Conservation (phyloP, 176 grass and related monocot species). For the Cenchrus fungigraminus region DNA sequence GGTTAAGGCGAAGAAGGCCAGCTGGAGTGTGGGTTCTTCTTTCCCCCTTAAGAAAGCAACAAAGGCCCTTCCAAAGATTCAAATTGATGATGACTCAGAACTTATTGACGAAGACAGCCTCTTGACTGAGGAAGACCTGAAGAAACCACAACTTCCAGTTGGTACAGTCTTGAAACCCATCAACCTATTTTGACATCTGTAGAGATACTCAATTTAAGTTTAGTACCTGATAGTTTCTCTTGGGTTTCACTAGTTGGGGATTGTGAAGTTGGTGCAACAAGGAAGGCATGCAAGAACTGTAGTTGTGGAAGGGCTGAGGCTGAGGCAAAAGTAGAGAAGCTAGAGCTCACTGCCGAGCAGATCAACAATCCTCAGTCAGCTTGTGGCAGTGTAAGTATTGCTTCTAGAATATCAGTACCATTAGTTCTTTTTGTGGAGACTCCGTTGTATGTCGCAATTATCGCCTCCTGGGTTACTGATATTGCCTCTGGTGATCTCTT, state of each 20-base stretch:
- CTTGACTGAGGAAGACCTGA: constrained; percentile 90
- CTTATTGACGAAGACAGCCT: constrained; percentile 96
- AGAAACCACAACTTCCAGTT: constrained; percentile 87
- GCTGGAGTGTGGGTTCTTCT: constrained; percentile 85
- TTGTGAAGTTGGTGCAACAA: constrained; percentile 83
- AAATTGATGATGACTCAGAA: constrained; percentile 72
- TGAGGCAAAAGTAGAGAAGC: constrained; percentile 85
- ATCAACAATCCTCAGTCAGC: constrained; percentile 83
- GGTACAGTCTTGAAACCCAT: constrained; percentile 47
- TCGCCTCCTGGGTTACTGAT: not conserved
- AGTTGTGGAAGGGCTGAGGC: constrained; percentile 88
- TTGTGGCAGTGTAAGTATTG: constrained; percentile 79
- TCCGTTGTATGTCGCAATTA: not conserved
- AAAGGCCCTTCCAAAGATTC: constrained; percentile 79
- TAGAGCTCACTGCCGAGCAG: constrained; percentile 78
- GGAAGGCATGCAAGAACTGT: constrained; percentile 97
- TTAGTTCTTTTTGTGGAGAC: not conserved
- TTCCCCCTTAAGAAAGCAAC: constrained; percentile 68
- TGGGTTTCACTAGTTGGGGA: constrained; percentile 62
- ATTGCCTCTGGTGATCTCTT: not conserved
- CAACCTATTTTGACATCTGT: not conserved
- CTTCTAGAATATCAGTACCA: not conserved
- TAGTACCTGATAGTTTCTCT: constrained; percentile 9
- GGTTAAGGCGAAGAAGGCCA: constrained; percentile 88
- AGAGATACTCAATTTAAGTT: not conserved